phyloP scores from a whole-genome alignment of 768 basidiomycete species.

The Boletus barrowsii region DNA sequence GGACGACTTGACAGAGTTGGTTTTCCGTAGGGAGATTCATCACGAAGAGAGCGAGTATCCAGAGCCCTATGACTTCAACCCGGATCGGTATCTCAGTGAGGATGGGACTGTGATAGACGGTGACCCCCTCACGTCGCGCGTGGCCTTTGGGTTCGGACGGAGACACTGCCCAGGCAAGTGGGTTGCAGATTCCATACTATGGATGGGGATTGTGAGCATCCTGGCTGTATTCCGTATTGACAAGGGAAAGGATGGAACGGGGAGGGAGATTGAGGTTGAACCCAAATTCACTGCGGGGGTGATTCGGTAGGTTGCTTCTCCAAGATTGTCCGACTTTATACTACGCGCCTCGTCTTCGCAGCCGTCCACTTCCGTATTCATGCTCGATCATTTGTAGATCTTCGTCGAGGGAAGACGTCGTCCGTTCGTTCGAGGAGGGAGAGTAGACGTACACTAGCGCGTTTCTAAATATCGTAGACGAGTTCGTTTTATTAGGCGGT shows the following conservation, averaged over 20 bases:
- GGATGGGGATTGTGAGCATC: constrained; percentile 31
- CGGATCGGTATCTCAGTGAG: constrained; percentile 23
- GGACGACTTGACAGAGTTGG: not conserved
- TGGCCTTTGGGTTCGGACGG: constrained; percentile 30
- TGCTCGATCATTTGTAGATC: constrained; percentile 31
- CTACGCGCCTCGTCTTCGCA: constrained; percentile 15
- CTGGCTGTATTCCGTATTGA: constrained; percentile 23
- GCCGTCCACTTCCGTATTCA: constrained; percentile 29
- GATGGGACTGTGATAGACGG: constrained; percentile 24
- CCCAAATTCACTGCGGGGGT: constrained; percentile 33
- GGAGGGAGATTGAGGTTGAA: constrained; percentile 23
- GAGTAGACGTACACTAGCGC: not conserved
- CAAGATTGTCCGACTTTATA: constrained; percentile 6
- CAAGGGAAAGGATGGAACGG: constrained; percentile 22
- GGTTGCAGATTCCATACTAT: constrained; percentile 30
- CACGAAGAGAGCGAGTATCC: constrained; percentile 31
- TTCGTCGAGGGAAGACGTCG: constrained; percentile 19
- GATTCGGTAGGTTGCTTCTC: constrained; percentile 26
- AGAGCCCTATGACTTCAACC: constrained; percentile 24
- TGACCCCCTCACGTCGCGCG: constrained; percentile 27
- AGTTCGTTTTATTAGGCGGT: constrained; percentile 15
- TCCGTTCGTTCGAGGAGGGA: constrained; percentile 16
- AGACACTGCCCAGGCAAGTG: constrained; percentile 32
- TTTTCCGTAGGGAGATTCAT: constrained; percentile 25
- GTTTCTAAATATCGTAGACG: not conserved